Conservation (phyloP, 495 filamentous ascomycete species). For the Aspergillus avenaceus region DNA sequence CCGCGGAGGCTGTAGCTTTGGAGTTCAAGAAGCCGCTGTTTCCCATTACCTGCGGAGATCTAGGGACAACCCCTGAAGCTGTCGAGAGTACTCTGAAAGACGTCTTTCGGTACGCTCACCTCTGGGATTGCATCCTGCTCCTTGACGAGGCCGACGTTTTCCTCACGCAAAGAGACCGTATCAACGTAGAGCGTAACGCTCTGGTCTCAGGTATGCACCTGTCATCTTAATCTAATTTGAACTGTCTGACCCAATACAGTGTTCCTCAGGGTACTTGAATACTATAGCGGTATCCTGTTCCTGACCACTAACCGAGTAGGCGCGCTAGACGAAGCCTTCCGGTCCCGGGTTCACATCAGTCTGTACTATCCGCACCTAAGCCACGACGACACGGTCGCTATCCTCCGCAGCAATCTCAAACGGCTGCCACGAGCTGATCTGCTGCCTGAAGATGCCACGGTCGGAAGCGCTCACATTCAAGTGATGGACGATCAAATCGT, state of each 20-base stretch:
- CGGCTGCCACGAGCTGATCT: not conserved
- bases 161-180: not conserved
- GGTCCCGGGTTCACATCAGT: not conserved
- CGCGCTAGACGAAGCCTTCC: not conserved
- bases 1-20: not conserved
- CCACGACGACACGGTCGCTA: not conserved
- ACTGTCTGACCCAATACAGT: not conserved
- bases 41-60: not conserved
- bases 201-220: not conserved
- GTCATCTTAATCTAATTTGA: not conserved
- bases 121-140: slow-evolving; percentile 2
- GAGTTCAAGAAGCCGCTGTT: not conserved
- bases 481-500: not conserved
- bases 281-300: slow-evolving; percentile 2
- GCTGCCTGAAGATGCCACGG: not conserved
- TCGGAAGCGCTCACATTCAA: not conserved
- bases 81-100: not conserved
- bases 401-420: not conserved
- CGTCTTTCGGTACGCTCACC: not conserved
- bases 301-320: slow-evolving; percentile 6
- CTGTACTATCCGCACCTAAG: not conserved
- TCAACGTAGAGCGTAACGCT: not conserved
- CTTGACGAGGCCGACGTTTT: slow-evolving; percentile 8
- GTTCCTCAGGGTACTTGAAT: slow-evolving; percentile 1
- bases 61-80: not conserved